Conservation (phyloP, 371 early-diverging fungal genomes). For the Zopfochytrium polystomum region DNA sequence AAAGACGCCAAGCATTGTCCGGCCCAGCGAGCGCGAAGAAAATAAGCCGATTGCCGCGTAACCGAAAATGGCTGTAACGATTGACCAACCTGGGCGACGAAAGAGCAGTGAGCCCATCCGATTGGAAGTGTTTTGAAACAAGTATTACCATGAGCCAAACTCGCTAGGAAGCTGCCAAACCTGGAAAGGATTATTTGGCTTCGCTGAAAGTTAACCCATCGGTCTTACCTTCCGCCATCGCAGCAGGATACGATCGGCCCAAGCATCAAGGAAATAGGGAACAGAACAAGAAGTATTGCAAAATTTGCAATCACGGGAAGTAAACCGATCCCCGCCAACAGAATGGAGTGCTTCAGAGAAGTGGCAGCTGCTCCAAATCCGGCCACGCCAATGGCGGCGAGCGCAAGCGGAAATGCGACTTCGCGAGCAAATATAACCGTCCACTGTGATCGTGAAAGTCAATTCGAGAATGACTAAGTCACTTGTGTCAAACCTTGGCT, state of each 20-base stretch:
- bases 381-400: slow-evolving; percentile 60
- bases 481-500: slow-evolving; percentile 1
- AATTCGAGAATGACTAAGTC: too few species aligned
- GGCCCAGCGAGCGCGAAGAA: slow-evolving; percentile 35
- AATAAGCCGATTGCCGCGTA: not conserved
- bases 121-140: too few species aligned
- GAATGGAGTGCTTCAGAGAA: slow-evolving; percentile 47
- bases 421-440: slow-evolving; percentile 72
- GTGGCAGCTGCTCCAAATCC: slow-evolving; percentile 44
- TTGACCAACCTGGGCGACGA: not conserved
- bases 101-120: too few species aligned
- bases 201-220: too few species aligned
- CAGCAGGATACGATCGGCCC: slow-evolving; percentile 71
- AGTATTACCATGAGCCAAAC: not conserved
- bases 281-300: slow-evolving; percentile 62
- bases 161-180: not conserved
- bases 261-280: slow-evolving; percentile 66
- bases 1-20: slow-evolving; percentile 59
- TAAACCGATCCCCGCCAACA: slow-evolving; percentile 63
- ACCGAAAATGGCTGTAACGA: not conserved
- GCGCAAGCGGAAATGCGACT: slow-evolving; percentile 66
- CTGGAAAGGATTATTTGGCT: too few species aligned
- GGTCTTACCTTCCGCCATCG: slow-evolving; percentile 69
- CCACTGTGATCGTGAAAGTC: too few species aligned
- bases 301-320: slow-evolving; percentile 73